Conservation (phyloP, 257 asterid species). For the Lycium barbarum region DNA sequence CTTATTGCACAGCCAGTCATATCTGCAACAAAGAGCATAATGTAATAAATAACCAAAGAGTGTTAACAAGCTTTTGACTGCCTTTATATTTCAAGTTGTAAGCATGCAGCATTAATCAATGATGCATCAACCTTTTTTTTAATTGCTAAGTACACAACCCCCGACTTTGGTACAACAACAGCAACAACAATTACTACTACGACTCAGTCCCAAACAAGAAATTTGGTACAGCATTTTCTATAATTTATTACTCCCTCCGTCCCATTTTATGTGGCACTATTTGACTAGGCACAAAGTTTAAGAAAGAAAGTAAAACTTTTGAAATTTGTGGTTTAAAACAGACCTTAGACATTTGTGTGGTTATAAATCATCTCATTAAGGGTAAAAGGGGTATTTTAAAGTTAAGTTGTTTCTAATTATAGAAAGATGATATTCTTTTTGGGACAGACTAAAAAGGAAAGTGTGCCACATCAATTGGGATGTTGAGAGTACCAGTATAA, state of each 20-base stretch:
- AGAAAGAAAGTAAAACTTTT: too few relatives aligned
- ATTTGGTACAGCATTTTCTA: not conserved
- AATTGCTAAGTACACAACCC: not conserved
- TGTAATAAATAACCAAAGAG: not conserved
- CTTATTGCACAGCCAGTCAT: conserved; percentile 88
- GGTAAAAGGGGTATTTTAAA: too few relatives aligned
- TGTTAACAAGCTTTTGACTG: not conserved
- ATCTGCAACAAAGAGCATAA: conserved; percentile 54
- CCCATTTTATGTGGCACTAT: too few relatives aligned
- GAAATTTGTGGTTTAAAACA: too few relatives aligned
- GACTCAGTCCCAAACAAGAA: conserved; percentile 1
- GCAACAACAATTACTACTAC: not conserved
- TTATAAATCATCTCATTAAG: too few relatives aligned
- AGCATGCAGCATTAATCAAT: conserved; percentile 21
- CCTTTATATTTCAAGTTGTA: not conserved
- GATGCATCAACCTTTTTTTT: conserved; percentile 7
- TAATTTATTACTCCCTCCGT: not conserved
- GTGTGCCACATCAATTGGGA: too few relatives aligned
- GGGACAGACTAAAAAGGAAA: too few relatives aligned
- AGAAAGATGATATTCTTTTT: too few relatives aligned
- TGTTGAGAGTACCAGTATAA: not conserved
- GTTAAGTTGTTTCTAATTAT: too few relatives aligned
- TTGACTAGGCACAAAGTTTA: too few relatives aligned
- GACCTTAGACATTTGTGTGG: too few relatives aligned
- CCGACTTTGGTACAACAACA: not conserved